Base-by-base conservation (phyloP, 176 grass and related monocot species). In the Secale cereale region DNA sequence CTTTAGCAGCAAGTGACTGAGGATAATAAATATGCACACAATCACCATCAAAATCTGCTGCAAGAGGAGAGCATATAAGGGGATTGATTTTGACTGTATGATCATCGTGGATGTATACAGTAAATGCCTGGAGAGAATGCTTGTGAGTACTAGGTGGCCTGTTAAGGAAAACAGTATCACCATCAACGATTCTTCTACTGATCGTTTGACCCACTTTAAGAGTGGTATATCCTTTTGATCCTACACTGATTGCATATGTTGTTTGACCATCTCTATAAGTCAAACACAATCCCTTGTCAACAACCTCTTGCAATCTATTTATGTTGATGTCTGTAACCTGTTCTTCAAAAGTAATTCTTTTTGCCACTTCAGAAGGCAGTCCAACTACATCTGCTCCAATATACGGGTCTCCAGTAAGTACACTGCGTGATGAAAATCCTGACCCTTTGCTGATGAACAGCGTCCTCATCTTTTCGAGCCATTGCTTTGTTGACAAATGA, bases 81-180 rank as follows among this genome's bases (percentile, higher is more conserved):
- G 93, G 96, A 48, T 98, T 98, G 19, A 98, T 98, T 87, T 98
- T 98, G 4, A 98, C 89, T 0, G 93, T 95, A 45, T 98, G 93
- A 33, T 98, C 96, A 26, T 98, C 91, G 37, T 98, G 96, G 64
- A 98, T 65, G 36, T 92, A 98, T 32, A 90, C 96, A 67, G 80
- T 88, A 69, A 98, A 98, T 3, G 96, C 96, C 76, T 98, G 96
- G 36, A 98, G 86, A 28, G 93, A 95, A 50, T 98, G 96, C 17
- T 98, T 98, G 78, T 98, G 93, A 22, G 96, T 98, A 79, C 93
- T 98, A 68, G 93, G 93, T 36, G 96, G 96, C 39, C 96, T 80
- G 63, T 98, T 98, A 13, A 98, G 90, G 62, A 98, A 98, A 75
- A 98, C 96, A 14, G 94, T 48, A 71, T 98, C 96, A 43, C 96